Conservation (phyloP, 768 basidiomycete species). For the Panaeolus cyanescens region DNA sequence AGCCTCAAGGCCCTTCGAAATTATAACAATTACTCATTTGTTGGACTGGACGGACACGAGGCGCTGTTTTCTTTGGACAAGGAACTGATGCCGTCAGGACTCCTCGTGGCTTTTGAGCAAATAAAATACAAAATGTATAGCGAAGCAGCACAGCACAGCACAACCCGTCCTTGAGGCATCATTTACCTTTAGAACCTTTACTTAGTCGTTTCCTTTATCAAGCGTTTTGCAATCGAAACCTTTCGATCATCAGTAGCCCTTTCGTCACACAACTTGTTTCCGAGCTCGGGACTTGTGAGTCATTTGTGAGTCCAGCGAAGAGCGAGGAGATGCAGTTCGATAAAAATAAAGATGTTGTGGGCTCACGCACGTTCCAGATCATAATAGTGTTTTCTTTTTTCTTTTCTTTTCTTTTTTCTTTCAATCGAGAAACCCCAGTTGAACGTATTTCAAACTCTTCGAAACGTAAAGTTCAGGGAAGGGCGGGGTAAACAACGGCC, state of each 20-base stretch:
- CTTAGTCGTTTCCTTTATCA: background rate
- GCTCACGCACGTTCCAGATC: background rate
- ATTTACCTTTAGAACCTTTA: too few relatives aligned
- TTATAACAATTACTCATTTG: background rate
- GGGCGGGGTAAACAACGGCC: background rate
- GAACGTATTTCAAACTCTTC: background rate
- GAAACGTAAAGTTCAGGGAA: background rate
- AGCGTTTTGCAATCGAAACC: conserved; percentile 1
- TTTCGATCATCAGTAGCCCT: background rate
- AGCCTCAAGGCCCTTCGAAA: background rate
- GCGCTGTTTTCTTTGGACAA: background rate
- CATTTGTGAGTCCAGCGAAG: background rate
- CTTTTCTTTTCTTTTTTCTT: background rate
- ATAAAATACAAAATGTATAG: background rate
- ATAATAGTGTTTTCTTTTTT: background rate
- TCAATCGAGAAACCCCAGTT: background rate
- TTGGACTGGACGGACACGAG: background rate
- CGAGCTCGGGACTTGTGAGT: background rate
- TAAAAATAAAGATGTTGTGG: background rate
- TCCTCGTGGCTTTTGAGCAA: background rate
- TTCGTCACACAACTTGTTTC: background rate
- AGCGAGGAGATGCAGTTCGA: background rate
- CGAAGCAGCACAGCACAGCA: background rate
- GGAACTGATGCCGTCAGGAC: background rate
- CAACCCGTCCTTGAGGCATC: background rate